Evolutionary conservation across 208 protist species (phyloP).

Genomic region (Acanthamoeba castellanii): DNA sequence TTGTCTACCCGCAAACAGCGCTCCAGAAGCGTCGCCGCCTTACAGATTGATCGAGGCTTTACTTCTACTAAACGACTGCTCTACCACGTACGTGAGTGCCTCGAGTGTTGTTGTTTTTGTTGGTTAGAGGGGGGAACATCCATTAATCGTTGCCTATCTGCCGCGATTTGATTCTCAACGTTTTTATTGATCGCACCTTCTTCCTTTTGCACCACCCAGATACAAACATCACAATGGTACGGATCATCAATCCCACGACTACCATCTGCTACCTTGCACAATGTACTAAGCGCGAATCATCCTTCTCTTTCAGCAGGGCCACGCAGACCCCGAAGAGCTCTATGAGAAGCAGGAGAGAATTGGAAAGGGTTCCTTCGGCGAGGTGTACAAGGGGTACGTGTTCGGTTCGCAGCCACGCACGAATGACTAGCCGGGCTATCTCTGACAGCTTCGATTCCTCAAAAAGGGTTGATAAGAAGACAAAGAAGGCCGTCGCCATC

Average conservation of each 20-base stretch:
- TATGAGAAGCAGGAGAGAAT: slow-evolving; percentile 85
- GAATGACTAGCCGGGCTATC: too few relatives aligned
- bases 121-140: too few relatives aligned
- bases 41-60: too few relatives aligned
- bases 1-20: neutral
- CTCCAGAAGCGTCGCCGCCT: too few relatives aligned
- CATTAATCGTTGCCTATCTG: too few relatives aligned
- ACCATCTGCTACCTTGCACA: neutral
- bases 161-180: neutral
- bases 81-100: too few relatives aligned
- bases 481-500: slow-evolving; percentile 91
- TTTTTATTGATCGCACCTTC: neutral
- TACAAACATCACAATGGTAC: neutral
- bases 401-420: neutral
- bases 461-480: slow-evolving; percentile 84
- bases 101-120: too few relatives aligned
- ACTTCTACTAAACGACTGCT: too few relatives aligned
- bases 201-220: neutral
- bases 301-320: neutral
- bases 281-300: neutral
- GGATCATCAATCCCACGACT: too few relatives aligned
- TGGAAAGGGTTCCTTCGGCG: slow-evolving; percentile 92
- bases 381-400: slow-evolving; percentile 91
- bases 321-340: slow-evolving; percentile 67
- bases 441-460: neutral